Base-by-base conservation (phyloP, 1,284 basidiomycete species). In the Neolentinus lepideus region DNA sequence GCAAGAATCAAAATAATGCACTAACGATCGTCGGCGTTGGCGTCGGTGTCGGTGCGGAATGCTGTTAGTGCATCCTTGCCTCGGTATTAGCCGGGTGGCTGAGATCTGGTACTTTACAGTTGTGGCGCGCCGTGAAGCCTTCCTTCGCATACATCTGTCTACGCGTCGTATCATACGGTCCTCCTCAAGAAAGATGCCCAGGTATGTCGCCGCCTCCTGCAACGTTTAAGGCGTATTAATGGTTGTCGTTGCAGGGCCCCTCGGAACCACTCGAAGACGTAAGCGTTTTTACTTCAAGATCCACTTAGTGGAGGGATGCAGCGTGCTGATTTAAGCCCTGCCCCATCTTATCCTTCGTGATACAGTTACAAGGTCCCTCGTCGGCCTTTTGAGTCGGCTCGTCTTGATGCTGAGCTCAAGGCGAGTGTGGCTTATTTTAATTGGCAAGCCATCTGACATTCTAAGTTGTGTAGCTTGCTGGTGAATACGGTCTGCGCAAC, bases 401-500 rank as follows among this genome's bases (percentile, higher is more conserved):
- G 96, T 79, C 93, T 99, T 79, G 96, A 99, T 81, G 88, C 92
- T 67, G 97, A 99, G 85, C 84, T 99, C 72, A 99, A 98, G 90
- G 92, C 93, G 66, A 62, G 74, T 61, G 24, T 51, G 22, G 12
- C 14, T 26, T 19, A 4, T 27, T 35, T 31, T 2, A 43, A 31
- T 47, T 53, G 27, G 47, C n/a, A 29, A 45, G 1, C 21, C 48
- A 26, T 46, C 62, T 38, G 60, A 54, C 48, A 31, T 54, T 36
- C 47, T 45, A 36, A 33, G 36, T 52, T 19, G 16, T 58, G 25
- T 66, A 94, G 93, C 94, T 98, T 76, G 94, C 94, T 61, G 96
- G 96, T 78, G 97, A 99, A 82, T 99, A 96, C 82, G 96, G 96
- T 77, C 92, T 99, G 69, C 92, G 95, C 76, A 99, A 98, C 92